Base-by-base conservation (phyloP, 2,329 filamentous ascomycete species). In the Colletotrichum sp. region DNA sequence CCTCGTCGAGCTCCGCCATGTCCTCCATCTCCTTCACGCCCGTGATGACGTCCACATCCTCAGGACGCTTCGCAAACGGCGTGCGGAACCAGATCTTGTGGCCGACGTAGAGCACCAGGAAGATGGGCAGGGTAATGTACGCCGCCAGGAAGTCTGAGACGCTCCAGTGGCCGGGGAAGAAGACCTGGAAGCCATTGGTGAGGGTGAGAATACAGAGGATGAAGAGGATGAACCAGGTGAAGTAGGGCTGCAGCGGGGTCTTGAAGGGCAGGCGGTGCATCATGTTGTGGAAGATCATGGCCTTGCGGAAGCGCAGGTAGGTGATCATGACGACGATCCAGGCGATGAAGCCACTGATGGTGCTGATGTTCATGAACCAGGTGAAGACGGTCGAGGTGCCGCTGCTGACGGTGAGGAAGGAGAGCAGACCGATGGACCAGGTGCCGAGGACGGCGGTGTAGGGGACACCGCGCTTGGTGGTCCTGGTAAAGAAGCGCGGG, bases 171-270 rank as follows among this genome's bases (percentile, higher is more conserved):
- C 87, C 85, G 0, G 91, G 90, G 82, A 93, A 93, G 82, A 96
- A 96, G 16, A 94, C 90, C 43, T 92, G 90, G 83, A 96, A 96
- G 2, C 94, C 94, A 79, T 95, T 95, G 78, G 94, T 93, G 5
- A 96, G 83, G 2, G 89, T 91, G n/a, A 96, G 86, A 30, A 95
- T 84, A 5, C 83, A 81, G 69, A 95, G 89, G 28, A 91, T 81
- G 18, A 89, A 81, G 2, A 95, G 88, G 12, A 89, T 88, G 70
- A 90, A 84, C 80, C 89, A 95, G 0, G 93, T 90, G 3, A 91
- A 91, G 80, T 93, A 95, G 0, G 94, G 91, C 81, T 92, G 90
- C 15, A 88, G 81, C 1, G 85, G 84, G 0, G 90, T 89, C 66
- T 80, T 84, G 85, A 89, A 92, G 0, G 91, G 91, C 6, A 91